Percentiles rank a stretch among this genome's conserved stretches.
Evolutionary conservation across 768 basidiomycete genomes (phyloP).

Genomic region (Tulasnella sp.): DNA sequence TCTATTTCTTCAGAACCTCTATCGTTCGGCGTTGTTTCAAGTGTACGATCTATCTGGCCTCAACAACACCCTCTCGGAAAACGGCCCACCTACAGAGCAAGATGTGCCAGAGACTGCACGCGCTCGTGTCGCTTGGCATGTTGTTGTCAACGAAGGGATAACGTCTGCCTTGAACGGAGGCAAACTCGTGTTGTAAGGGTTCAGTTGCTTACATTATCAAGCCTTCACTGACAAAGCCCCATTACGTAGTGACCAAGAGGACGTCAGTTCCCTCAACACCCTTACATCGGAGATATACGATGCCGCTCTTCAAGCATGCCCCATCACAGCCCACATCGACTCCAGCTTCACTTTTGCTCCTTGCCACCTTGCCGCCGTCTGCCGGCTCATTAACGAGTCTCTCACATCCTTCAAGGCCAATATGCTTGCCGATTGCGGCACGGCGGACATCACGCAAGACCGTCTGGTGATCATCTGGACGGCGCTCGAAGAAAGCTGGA

Average conservation of each 20-base stretch:
- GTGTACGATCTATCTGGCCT: slow-evolving; percentile 62
- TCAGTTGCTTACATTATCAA: not conserved
- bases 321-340: slow-evolving; percentile 31
- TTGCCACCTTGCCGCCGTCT: slow-evolving; percentile 61
- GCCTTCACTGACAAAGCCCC: not conserved
- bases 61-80: slow-evolving; percentile 17
- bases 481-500: slow-evolving; percentile 68
- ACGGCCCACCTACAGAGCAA: slow-evolving; percentile 33
- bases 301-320: slow-evolving; percentile 23
- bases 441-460: slow-evolving; percentile 42
- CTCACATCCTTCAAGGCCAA: slow-evolving; percentile 69
- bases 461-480: slow-evolving; percentile 72
- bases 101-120: slow-evolving; percentile 51
- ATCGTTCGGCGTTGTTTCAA: slow-evolving; percentile 71
- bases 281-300: slow-evolving; percentile 23
- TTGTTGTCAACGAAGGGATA: slow-evolving; percentile 74
- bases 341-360: slow-evolving; percentile 55
- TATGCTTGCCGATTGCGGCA: slow-evolving; percentile 26
- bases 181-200: slow-evolving; percentile 60
- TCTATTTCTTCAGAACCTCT: slow-evolving; percentile 38
- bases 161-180: slow-evolving; percentile 75
- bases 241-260: slow-evolving; percentile 32
- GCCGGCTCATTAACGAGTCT: slow-evolving; percentile 62
- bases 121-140: slow-evolving; percentile 81
- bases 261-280: slow-evolving; percentile 60